Evolutionary conservation across 2,329 filamentous ascomycete species (phyloP), one percentile per base, ranked within the genome.

Genomic region (Stachybotrys chlorohalonatus): DNA sequence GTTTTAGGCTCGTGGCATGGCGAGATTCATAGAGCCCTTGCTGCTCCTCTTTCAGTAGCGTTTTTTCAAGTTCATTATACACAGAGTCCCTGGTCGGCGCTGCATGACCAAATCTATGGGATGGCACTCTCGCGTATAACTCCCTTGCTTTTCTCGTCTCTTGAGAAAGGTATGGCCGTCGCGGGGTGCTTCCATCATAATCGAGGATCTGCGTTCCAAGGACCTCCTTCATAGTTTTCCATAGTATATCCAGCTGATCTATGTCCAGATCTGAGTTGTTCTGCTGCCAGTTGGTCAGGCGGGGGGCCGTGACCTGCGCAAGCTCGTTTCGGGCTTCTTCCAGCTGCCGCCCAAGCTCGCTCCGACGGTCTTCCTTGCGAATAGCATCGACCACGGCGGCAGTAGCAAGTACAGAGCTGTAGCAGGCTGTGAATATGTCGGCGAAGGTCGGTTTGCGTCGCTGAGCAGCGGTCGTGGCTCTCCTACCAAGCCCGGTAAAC

Each of bases 381-480:
- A 75, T 73, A 6, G 81, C 80, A 66, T 90, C 87, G 32, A 81
- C 72, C 3, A 86, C 72, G 11, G 84, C 78, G 2, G 84, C 85
- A 2, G 82, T 81, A 6, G 83, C 85, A 62, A 88, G 80, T 53
- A 86, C 79, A 39, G 83, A 81, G 31, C 85, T 85, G 64, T 89
- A 89, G 66, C 79, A 81, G 46, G 86, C 81, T 30, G 85, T 88
- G 64, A 86, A 76, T 56, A 84, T 59, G 70, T 84, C 73, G 68
- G 77, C 70, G 63, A 75, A 68, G 47, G 74, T 75, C 48, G 77
- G 68, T 59, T 77, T 78, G 53, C 78, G 77, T 62, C 74, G 76
- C 52, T 75, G 67, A 36, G 75, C 70, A 24, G 74, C 71, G 47
- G 76, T 77, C 49, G 80, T 77, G 53, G 76, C 68, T 63, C 76